Evolutionary conservation across 1,139 yeast genomes (phyloP).

Genomic region (Zygosaccharomyces sapae): DNA sequence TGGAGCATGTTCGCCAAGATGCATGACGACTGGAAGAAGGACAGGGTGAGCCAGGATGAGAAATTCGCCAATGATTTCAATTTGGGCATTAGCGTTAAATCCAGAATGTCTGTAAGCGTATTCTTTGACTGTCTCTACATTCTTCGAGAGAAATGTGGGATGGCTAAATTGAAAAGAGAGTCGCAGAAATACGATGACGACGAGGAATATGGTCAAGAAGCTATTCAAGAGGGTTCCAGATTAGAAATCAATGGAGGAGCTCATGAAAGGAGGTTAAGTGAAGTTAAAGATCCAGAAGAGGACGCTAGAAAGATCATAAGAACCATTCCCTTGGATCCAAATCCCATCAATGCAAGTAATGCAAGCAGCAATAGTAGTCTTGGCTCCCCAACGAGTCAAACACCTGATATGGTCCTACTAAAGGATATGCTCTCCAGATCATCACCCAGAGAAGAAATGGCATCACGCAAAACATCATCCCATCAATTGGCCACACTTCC

Average conservation of each 20-base stretch:
- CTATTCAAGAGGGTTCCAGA: slow-evolving; percentile 29
- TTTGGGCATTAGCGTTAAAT: slow-evolving; percentile 54
- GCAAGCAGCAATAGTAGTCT: slow-evolving; percentile 23
- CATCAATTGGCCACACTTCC: neutral
- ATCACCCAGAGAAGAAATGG: slow-evolving; percentile 17
- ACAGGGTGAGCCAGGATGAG: slow-evolving; percentile 24
- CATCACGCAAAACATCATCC: slow-evolving; percentile 3
- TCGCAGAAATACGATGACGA: slow-evolving; percentile 26
- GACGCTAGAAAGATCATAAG: slow-evolving; percentile 69
- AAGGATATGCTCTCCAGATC: slow-evolving; percentile 19
- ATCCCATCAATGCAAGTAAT: slow-evolving; percentile 49
- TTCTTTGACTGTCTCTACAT: slow-evolving; percentile 87
- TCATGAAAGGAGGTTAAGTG: slow-evolving; percentile 49
- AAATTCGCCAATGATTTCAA: slow-evolving; percentile 28
- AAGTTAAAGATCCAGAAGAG: slow-evolving; percentile 57
- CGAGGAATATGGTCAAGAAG: slow-evolving; percentile 26
- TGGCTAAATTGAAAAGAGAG: slow-evolving; percentile 51
- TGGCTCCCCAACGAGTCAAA: slow-evolving; percentile 20
- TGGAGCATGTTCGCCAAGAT: slow-evolving; percentile 70
- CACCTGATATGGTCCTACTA: slow-evolving; percentile 20
- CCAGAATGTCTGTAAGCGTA: slow-evolving; percentile 87
- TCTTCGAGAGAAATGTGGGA: slow-evolving; percentile 80
- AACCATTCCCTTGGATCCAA: slow-evolving; percentile 78
- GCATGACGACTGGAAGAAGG: slow-evolving; percentile 38
- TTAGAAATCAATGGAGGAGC: slow-evolving; percentile 32